Conservation (phyloP, 1,139 yeast species). For the Trichomonascaceae sp. region DNA sequence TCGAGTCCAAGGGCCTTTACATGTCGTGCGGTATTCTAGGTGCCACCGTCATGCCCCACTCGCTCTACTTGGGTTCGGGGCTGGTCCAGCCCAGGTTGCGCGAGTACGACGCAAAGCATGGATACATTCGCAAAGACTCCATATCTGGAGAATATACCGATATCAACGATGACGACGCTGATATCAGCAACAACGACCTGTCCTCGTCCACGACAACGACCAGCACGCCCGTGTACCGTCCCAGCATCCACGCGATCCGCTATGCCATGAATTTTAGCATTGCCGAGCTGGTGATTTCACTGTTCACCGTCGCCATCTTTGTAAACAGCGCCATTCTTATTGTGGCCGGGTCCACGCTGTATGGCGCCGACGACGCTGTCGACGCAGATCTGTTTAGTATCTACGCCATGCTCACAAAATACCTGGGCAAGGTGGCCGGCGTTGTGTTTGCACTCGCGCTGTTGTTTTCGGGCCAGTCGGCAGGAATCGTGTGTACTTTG, state of each 20-base stretch:
- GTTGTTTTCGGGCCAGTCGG: conserved; percentile 92
- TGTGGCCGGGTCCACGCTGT: conserved; percentile 74
- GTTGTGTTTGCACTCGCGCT: conserved; percentile 83
- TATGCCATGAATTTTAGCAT: conserved; percentile 61
- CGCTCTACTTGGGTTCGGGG: conserved; percentile 82
- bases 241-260: conserved; percentile 58
- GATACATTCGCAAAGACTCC: conserved; percentile 21
- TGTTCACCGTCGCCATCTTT: conserved; percentile 70
- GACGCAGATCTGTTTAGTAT: conserved; percentile 83
- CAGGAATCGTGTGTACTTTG: conserved; percentile 94
- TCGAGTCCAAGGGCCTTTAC: conserved; percentile 72
- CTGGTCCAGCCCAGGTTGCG: conserved; percentile 79
- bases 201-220: conserved; percentile 8
- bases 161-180: conserved; percentile 14
- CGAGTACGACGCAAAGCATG: conserved; percentile 64
- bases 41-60: conserved; percentile 97
- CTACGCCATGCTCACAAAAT: conserved; percentile 56
- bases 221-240: conserved; percentile 31
- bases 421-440: conserved; percentile 86
- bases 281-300: conserved; percentile 60
- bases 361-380: conserved; percentile 55
- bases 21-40: conserved; percentile 85
- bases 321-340: conserved; percentile 76
- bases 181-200: conserved; percentile 18
- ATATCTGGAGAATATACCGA: conserved; percentile 18